Conservation (phyloP, 495 filamentous ascomycete species). For the Monascus purpureus region DNA sequence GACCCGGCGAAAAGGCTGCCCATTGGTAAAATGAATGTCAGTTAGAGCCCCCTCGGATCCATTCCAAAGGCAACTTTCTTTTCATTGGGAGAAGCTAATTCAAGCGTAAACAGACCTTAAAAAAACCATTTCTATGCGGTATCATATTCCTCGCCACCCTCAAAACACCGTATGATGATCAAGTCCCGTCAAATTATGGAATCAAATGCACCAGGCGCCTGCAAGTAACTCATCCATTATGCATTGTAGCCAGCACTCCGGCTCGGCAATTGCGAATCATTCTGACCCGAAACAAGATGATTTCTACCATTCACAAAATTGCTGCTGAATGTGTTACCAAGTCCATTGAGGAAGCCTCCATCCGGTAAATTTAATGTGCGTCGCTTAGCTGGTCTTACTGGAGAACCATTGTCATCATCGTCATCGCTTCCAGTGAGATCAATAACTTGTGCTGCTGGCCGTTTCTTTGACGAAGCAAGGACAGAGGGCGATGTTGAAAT, state of each 20-base stretch:
- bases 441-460: conserved; percentile 50
- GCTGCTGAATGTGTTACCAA: conserved; percentile 9
- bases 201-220: conserved; percentile 9
- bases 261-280: conserved; percentile 4
- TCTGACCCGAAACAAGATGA: conserved; percentile 10
- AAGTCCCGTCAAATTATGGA: too few relatives aligned
- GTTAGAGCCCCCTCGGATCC: too few relatives aligned
- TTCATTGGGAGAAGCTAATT: too few relatives aligned
- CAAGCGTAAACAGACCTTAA: too few relatives aligned
- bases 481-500: conserved; percentile 35
- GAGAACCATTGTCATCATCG: conserved; percentile 51
- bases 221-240: conserved; percentile 5
- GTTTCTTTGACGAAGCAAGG: conserved; percentile 40
- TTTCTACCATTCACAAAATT: conserved; percentile 10
- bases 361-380: conserved; percentile 11
- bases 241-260: conserved; percentile 4
- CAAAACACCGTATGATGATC: not conserved
- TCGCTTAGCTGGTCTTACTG: conserved; percentile 41
- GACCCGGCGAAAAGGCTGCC: too few relatives aligned
- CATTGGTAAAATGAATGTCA: too few relatives aligned
- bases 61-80: too few relatives aligned
- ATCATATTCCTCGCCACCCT: too few relatives aligned
- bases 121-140: too few relatives aligned
- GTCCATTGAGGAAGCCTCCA: conserved; percentile 8
- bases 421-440: conserved; percentile 68